phyloP scores from a whole-genome alignment of 2,329 filamentous ascomycete genomes.

The Bipolaris victoriae region DNA sequence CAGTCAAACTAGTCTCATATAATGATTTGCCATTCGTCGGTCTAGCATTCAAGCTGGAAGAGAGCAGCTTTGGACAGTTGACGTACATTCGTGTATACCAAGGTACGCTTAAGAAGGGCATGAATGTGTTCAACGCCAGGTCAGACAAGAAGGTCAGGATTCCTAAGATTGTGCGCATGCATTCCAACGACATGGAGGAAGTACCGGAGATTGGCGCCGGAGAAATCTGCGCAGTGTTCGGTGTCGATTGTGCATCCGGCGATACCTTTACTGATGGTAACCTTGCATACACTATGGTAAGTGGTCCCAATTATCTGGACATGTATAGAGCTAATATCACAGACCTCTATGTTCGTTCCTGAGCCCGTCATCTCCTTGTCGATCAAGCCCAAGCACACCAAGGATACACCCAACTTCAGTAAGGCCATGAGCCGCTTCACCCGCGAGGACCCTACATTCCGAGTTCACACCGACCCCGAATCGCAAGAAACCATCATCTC shows the following conservation, averaged over 20 bases:
- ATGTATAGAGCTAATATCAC: constrained; percentile 19
- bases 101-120: constrained; percentile 84
- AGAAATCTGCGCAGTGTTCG: constrained; percentile 98
- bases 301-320: constrained; percentile 6
- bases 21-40: constrained; percentile 93
- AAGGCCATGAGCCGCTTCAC: constrained; percentile 99
- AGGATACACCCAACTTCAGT: constrained; percentile 91
- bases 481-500: constrained; percentile 97
- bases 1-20: constrained; percentile 89
- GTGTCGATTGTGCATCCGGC: constrained; percentile 95
- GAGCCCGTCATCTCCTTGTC: constrained; percentile 98
- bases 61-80: constrained; percentile 97
- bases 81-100: constrained; percentile 99
- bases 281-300: constrained; percentile 85
- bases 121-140: constrained; percentile 90
- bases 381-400: constrained; percentile 93
- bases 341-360: constrained; percentile 93
- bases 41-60: constrained; percentile 97
- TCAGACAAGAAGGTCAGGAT: constrained; percentile 96
- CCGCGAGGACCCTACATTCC: constrained; percentile 96
- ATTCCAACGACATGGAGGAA: constrained; percentile 99
- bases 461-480: constrained; percentile 89
- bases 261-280: constrained; percentile 97
- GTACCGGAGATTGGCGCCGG: constrained; percentile 90
- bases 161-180: constrained; percentile 97